Conservation (phyloP, 2,329 filamentous ascomycete species). For the Trichophaea hybrida region DNA sequence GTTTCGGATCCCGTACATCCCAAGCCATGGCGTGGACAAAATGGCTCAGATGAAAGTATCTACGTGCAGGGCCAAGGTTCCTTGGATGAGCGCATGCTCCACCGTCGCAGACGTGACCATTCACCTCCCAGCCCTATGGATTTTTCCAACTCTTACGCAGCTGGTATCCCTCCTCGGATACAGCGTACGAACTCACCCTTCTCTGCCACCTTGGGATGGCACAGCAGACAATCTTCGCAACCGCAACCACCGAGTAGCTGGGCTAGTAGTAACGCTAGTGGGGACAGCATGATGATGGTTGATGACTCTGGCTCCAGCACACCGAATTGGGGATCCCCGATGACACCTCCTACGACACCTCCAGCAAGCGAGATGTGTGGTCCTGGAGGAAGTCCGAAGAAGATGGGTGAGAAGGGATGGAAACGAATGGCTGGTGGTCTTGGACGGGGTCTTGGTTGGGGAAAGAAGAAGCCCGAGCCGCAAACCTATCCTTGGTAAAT, state of each 20-base stretch:
- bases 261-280: constrained; percentile 23
- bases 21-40: constrained; percentile 29
- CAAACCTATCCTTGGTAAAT: constrained; percentile 12
- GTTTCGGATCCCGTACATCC: not conserved
- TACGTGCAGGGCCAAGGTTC: constrained; percentile 28
- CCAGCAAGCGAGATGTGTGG: constrained; percentile 33
- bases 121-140: constrained; percentile 26
- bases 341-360: constrained; percentile 40
- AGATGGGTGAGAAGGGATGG: constrained; percentile 37
- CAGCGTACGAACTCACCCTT: constrained; percentile 25
- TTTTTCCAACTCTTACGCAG: constrained; percentile 26
- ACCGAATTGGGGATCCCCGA: constrained; percentile 33
- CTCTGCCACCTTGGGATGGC: constrained; percentile 26
- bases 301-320: constrained; percentile 36
- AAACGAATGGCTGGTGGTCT: constrained; percentile 37
- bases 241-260: constrained; percentile 11
- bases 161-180: constrained; percentile 18
- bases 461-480: constrained; percentile 26
- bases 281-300: constrained; percentile 29
- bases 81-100: constrained; percentile 25
- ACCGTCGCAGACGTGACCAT: constrained; percentile 20
- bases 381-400: constrained; percentile 28
- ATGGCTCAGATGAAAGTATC: constrained; percentile 31
- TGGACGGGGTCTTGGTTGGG: constrained; percentile 31
- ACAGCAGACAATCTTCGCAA: constrained; percentile 4